Percentiles rank a stretch among this genome's conserved stretches.
phyloP scores from a whole-genome alignment of 164 flowering plant genomes.

The Vitis vinifera region ASM3070453v1 NC_081817.1:2260501-2261000 shows the following conservation, averaged over 20 bases:
- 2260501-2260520: slow-evolving; percentile 96
- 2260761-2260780: slow-evolving; percentile 82
- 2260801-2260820: slow-evolving; percentile 88
- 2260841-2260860: slow-evolving; percentile 92
- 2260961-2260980: too few species aligned
- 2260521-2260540: slow-evolving; percentile 95
- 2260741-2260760: slow-evolving; percentile 82
- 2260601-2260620: slow-evolving; percentile 95
- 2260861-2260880: slow-evolving; percentile 82
- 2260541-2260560: slow-evolving; percentile 89
- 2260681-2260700: slow-evolving; percentile 88
- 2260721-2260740: slow-evolving; percentile 87
- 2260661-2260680: slow-evolving; percentile 98
- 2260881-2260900: slow-evolving; percentile 84
- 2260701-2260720: slow-evolving; percentile 85
- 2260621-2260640: slow-evolving; percentile 76
- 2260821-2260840: slow-evolving; percentile 80
- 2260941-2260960: too few species aligned
- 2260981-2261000: neutral
- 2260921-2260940: too few species aligned
- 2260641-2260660: slow-evolving; percentile 85
- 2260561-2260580: slow-evolving; percentile 94
- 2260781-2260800: slow-evolving; percentile 95
- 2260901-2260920: slow-evolving; percentile 82
- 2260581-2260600: slow-evolving; percentile 92